Evolutionary conservation across 1,284 basidiomycete genomes (phyloP), one percentile per base, ranked within the genome.

Genomic region (Farysia itapuensis): DNA sequence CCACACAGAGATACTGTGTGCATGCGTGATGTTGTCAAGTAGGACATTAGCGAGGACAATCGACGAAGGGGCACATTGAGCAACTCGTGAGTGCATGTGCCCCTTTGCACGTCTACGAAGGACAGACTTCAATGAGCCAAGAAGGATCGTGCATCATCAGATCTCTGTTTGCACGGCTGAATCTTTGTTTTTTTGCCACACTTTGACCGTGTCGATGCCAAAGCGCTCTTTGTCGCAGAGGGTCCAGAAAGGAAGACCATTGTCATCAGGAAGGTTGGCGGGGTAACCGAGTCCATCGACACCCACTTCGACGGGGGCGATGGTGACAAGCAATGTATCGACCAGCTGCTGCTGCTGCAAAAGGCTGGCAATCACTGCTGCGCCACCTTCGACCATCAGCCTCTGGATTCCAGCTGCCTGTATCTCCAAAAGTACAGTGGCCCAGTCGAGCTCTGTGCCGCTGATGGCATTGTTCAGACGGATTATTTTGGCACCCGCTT

Each of bases 311-410:
- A 44, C 12, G 4, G 59, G 59, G 3, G 59, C 44, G 11, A 53
- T 39, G 12, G 59, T 63, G 20, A 63, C 49, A 7, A 63, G 53
- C 15, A 63, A 31, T 16, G 59, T 41, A 19, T 63, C 53, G 14
- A 63, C 42, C 4, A 28, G 44, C 4, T 37, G 37, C 18, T 53
- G 41, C 23, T 56, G 47, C 19, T 45, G 37, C 58, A 61, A 48
- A 2, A 94, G 90, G 2, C 87, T 85, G 14, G 82, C 81, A 45
- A 98, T 91, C 48, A 97, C 82, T 4, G 80, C 79, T 4, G 90
- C 88, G 14, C 94, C 94, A 39, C 94, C 94, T 80, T 98, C 94
- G 9, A 96, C 87, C 94, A 98, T 98, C 40, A 96, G 80, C 4
- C 86, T 86, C 7, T 78, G 78, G 47, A 95, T 81, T 9, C 83